Base-by-base conservation (phyloP, 2,329 filamentous ascomycete genomes). In the Biscogniauxia mediterranea region DNA sequence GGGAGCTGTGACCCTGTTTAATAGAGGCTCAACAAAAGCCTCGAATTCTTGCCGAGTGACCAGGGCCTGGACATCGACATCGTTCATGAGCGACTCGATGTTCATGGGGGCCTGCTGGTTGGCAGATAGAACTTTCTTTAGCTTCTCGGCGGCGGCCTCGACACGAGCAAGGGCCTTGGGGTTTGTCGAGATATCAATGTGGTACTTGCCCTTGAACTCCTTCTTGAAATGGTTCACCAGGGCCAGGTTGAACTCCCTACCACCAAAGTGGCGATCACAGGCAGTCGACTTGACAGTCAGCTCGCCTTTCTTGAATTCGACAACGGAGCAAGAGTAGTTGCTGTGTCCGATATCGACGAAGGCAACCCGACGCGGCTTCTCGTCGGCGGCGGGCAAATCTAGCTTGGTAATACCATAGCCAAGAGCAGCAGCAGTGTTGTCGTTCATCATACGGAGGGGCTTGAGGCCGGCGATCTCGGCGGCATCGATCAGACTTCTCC, bases 21-120 rank as follows among this genome's bases (percentile, higher is more conserved):
- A 83, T 57, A 98, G 83, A 52, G 93, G 92, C 81, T 92, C 87
- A 66, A 97, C 87, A 76, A 99, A 88, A 65, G 89, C 88, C 83
- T 99, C 95, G 61, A 99, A 88, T 75, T 98, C 94, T 74, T 97
- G 91, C 66, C 95, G 90, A 77, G 94, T 97, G 74, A 99, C 85
- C 85, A 96, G 90, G 63, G 90, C 83, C 58, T 86, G 87, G 46
- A 97, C 95, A 76, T 99, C 95, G 64, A 97, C 83, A 76, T 99
- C 95, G 79, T 98, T 96, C 93, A 99, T 98, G 70, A 99, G 83
- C 42, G 93, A 97, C 83, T 99, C 95, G 73, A 99, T 96, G 84
- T 93, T 98, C 77, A 99, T 80, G 55, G 94, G 92, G 19, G 94
- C 93, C 74, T 90, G 86, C 70, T 93, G 90, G 81, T 98, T 98